A percentile compares a stretch with the other conserved stretches of the same genome.
phyloP scores from a whole-genome alignment of 2,329 filamentous ascomycete species.

The Cephalotrichum gorgonifer region DNA sequence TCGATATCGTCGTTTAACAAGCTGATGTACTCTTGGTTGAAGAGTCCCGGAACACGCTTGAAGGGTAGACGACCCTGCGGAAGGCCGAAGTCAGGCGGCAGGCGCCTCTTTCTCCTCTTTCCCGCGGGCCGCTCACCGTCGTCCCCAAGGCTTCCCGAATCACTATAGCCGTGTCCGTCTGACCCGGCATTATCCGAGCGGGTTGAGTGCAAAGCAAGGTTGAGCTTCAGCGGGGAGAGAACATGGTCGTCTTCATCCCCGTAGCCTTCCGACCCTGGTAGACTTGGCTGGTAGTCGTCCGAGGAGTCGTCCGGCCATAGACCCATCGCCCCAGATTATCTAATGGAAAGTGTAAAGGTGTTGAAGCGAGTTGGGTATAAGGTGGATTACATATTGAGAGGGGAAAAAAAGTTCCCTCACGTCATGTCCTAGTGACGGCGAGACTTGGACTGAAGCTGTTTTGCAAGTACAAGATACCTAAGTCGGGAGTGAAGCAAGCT shows the following conservation, averaged over 20 bases:
- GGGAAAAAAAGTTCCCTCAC: no score
- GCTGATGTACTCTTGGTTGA: slow-evolving; percentile 36
- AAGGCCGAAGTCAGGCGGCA: background rate
- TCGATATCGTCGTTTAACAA: slow-evolving; percentile 48
- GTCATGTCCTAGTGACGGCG: no score
- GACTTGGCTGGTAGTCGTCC: slow-evolving; percentile 1
- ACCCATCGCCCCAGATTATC: background rate
- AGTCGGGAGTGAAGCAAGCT: no score
- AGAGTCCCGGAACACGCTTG: slow-evolving; percentile 31
- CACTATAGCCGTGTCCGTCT: no score
- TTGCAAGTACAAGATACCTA: no score
- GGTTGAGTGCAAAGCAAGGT: background rate
- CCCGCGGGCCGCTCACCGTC: background rate
- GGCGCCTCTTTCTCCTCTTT: background rate
- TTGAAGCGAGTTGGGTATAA: no score
- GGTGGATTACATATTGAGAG: no score
- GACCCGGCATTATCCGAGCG: background rate
- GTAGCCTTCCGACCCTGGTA: background rate
- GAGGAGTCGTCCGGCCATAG: slow-evolving; percentile 3
- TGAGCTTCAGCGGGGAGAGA: background rate
- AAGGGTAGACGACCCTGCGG: slow-evolving; percentile 19
- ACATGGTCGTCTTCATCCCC: background rate
- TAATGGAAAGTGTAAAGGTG: background rate
- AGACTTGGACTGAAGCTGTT: no score
- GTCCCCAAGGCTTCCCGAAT: background rate